Evolutionary conservation across 2,329 filamentous ascomycete species (phyloP), one percentile per base, ranked within the genome.

Genomic region (Colletotrichum shisoi): DNA sequence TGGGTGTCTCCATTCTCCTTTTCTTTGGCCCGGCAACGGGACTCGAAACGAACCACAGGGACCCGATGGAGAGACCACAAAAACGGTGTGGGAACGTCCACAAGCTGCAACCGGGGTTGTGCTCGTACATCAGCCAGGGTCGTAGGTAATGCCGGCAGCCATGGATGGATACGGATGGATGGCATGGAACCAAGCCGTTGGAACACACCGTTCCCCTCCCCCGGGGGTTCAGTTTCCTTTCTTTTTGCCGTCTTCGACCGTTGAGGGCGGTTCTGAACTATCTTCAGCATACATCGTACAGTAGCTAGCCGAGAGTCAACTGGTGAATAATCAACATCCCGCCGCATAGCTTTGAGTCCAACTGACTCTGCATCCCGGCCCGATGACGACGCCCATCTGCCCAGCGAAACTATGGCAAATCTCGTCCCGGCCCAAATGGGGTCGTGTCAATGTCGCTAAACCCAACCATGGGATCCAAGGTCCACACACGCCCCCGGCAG

Each of bases 11-110:
- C n/a, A 44, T 49, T 44, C 57, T 49, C 27, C 45, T 57, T 34
- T 67, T 42, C 31, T 48, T 63, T 67, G 57, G 44, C 63, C 39
- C 59, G 70, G 68, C 53, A 70, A 63, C 51, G 31, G 54, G 27
- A 34, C 63, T 68, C 51, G 62, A 49, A 57, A 68, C 40, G 57
- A 24, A 24, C 15, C 31, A 40, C 27, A 13, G 44, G 13, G 34
- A 59, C 39, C 19, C 34, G 31, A 8, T 49, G 12, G 24, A 17
- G 51, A n/a, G 19, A 5, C 34, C 27, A 4, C 15, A n/a, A 24
- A 12, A 42, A 40, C 31, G 37, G 45, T 58, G 60, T 67, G 53
- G 64, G 7, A 48, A 49, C 52, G 54, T 56, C 48, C 39, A 59
- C 39, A 63, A 39, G 31, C 42, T 63, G 19, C 53, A 53, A 46